phyloP scores from a whole-genome alignment of 1,284 basidiomycete genomes.

The Ganoderma resinaceum region DNA sequence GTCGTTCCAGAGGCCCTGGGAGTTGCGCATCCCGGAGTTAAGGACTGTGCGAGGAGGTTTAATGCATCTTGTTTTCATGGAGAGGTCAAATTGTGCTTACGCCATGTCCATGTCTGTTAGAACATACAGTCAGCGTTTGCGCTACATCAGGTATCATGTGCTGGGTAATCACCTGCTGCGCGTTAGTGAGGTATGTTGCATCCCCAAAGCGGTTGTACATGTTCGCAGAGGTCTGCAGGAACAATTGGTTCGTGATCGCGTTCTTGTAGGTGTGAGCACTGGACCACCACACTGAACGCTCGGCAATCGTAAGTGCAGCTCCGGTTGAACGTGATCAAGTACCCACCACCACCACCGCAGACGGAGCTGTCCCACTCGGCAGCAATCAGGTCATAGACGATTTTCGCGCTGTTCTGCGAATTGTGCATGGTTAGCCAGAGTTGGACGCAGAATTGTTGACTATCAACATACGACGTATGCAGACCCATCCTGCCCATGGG shows the following conservation, averaged over 20 bases:
- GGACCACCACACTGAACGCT: constrained; percentile 59
- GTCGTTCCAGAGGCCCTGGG: constrained; percentile 57
- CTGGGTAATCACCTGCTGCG: constrained; percentile 44
- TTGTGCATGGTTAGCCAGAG: background rate
- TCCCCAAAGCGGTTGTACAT: constrained; percentile 50
- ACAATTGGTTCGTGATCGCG: constrained; percentile 63
- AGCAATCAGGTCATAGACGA: constrained; percentile 56
- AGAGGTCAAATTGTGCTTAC: constrained; percentile 41
- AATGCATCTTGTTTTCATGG: background rate
- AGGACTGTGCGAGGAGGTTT: constrained; percentile 42
- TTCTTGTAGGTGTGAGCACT: constrained; percentile 62
- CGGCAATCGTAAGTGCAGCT: constrained; percentile 5
- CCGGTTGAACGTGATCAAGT: constrained; percentile 4
- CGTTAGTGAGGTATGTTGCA: constrained; percentile 52
- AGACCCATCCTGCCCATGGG: constrained; percentile 42
- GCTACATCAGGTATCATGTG: too few relatives aligned
- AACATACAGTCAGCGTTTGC: background rate
- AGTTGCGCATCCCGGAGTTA: constrained; percentile 56
- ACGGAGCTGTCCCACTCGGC: constrained; percentile 48
- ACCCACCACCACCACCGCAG: constrained; percentile 50
- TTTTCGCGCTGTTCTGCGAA: constrained; percentile 47
- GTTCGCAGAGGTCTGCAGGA: constrained; percentile 54
- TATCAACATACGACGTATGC: constrained; percentile 47
- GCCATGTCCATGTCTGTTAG: constrained; percentile 53
- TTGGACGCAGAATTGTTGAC: background rate